phyloP scores from a whole-genome alignment of 1,284 basidiomycete genomes.

The Ceratobasidium sp. region DNA sequence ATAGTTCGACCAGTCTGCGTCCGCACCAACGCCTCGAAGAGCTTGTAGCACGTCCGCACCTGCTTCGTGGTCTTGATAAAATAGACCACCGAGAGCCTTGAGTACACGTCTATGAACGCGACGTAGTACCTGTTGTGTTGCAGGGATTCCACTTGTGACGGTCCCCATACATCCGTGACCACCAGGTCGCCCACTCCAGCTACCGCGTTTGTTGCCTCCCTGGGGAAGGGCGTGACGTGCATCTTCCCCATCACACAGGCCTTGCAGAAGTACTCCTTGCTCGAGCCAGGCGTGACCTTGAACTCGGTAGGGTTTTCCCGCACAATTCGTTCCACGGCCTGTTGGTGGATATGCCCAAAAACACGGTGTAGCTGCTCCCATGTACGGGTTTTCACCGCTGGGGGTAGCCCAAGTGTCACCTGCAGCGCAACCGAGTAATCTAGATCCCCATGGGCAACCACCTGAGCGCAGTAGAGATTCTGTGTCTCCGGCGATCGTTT shows the following conservation, averaged over 20 bases:
- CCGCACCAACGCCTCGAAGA: neutral
- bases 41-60: neutral
- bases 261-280: neutral
- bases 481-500: neutral
- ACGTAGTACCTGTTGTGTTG: conserved; percentile 8
- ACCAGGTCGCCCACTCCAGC: neutral
- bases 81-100: neutral
- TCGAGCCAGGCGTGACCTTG: neutral
- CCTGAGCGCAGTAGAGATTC: neutral
- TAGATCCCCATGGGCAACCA: neutral
- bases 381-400: neutral
- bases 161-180: conserved; percentile 7
- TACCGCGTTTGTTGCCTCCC: conserved; percentile 43
- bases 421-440: neutral
- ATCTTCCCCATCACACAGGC: neutral
- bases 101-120: neutral
- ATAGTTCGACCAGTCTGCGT: neutral
- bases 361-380: neutral
- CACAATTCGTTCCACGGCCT: neutral
- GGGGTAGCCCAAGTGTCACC: neutral
- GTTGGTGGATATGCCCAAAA: neutral
- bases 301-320: neutral
- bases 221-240: conserved; percentile 17
- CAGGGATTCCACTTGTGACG: neutral
- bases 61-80: conserved; percentile 10